Evolutionary conservation across 1,284 basidiomycete species (phyloP).

Genomic region (Pseudozyma thailandica): DNA sequence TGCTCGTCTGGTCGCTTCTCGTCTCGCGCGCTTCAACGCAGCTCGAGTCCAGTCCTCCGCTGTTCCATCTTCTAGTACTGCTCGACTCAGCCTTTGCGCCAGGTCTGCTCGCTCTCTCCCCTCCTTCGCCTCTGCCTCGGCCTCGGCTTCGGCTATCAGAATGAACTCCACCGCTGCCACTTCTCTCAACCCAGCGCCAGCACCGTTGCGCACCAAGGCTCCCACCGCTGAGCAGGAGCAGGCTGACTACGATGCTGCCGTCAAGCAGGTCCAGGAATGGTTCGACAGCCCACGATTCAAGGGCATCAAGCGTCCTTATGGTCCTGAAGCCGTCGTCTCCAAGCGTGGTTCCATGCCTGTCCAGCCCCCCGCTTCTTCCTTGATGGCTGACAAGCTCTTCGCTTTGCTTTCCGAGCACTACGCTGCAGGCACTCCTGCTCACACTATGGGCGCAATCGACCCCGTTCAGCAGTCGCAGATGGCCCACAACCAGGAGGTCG

Average conservation of each 20-base stretch:
- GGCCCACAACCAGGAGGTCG: conserved; percentile 91
- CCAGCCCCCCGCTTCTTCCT: conserved; percentile 77
- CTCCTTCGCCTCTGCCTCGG: conserved; percentile 2
- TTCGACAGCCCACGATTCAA: conserved; percentile 81
- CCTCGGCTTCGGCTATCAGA: conserved; percentile 51
- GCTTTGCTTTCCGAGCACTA: conserved; percentile 76
- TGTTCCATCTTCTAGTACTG: conserved; percentile 10
- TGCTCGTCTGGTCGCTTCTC: conserved; percentile 29
- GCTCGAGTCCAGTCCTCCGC: conserved; percentile 19
- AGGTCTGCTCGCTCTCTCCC: conserved; percentile 2
- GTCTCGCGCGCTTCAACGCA: conserved; percentile 44
- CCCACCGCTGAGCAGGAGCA: conserved; percentile 77
- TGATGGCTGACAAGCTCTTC: conserved; percentile 85
- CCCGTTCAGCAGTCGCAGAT: conserved; percentile 97
- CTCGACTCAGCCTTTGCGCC: conserved; percentile 19
- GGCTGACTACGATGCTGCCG: conserved; percentile 75
- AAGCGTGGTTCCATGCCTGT: conserved; percentile 89
- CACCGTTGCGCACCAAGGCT: conserved; percentile 74
- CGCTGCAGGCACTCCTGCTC: conserved; percentile 70
- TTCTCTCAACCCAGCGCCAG: conserved; percentile 71
- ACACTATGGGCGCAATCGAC: conserved; percentile 73
- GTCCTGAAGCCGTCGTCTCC: conserved; percentile 79
- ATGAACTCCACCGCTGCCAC: conserved; percentile 72
- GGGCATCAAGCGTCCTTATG: conserved; percentile 80
- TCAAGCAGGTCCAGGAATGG: conserved; percentile 77